Evolutionary conservation across 371 early-diverging fungal genomes (phyloP).

Genomic region (Mucor piriformis): DNA sequence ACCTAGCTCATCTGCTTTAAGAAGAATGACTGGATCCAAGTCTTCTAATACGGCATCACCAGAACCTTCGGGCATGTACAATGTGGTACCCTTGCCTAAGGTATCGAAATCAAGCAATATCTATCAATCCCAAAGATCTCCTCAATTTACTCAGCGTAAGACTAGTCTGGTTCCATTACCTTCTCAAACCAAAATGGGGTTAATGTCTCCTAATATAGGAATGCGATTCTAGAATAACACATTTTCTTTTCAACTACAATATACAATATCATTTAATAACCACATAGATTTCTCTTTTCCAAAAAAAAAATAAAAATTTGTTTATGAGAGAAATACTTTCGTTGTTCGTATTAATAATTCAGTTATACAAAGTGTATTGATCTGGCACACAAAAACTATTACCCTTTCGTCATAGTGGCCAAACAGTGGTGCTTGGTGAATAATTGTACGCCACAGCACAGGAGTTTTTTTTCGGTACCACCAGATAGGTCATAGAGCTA

Average conservation of each 20-base stretch:
- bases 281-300: not conserved
- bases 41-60: slow-evolving; percentile 18
- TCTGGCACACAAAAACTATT: no score
- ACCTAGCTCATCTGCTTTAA: not conserved
- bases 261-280: not conserved
- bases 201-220: slow-evolving; percentile 20
- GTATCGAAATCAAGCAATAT: slow-evolving; percentile 24
- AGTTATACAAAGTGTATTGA: no score
- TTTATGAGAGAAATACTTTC: no score
- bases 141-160: slow-evolving; percentile 11
- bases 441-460: no score
- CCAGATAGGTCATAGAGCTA: no score
- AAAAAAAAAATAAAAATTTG: no score
- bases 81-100: slow-evolving; percentile 15
- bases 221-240: slow-evolving; percentile 15
- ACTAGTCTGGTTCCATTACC: slow-evolving; percentile 18
- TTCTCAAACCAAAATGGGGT: slow-evolving; percentile 3
- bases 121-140: slow-evolving; percentile 8
- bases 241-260: not conserved
- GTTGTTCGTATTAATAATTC: no score
- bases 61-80: not conserved
- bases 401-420: no score
- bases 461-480: no score
- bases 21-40: slow-evolving; percentile 25
- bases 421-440: no score